These are phyloP conservation scores for Diaporthe citrichinensis DNA, from an alignment of 2,329 filamentous ascomycete genomes.

Conservation along the genomic window DNA sequence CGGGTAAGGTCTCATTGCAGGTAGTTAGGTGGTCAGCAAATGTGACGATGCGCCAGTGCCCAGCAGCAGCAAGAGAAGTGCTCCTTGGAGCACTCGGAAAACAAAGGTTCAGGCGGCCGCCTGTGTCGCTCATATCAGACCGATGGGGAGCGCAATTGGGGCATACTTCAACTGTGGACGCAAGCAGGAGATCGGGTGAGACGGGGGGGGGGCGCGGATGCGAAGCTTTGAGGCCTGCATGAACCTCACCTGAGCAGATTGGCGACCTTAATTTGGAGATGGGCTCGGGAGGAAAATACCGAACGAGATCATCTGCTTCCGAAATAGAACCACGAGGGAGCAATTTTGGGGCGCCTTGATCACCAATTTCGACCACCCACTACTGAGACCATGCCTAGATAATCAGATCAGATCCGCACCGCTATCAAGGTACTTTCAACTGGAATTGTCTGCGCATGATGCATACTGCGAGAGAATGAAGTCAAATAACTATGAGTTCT, in stretches of 20 bases:
- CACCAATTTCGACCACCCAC: neutral
- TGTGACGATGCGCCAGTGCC: neutral
- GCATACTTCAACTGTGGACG: neutral
- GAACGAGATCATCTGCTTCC: neutral
- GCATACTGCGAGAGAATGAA: too few relatives aligned
- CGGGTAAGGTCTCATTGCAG: neutral
- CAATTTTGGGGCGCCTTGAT: neutral
- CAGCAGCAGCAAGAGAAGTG: neutral
- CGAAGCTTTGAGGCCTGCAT: neutral
- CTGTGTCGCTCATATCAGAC: neutral
- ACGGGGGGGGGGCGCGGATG: too few relatives aligned
- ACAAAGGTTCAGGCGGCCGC: neutral
- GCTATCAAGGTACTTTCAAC: too few relatives aligned
- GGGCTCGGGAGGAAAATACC: neutral
- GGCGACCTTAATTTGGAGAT: neutral
- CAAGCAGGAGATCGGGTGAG: too few relatives aligned
- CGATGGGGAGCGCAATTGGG: neutral
- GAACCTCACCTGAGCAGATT: neutral
- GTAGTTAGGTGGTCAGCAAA: neutral
- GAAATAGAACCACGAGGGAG: neutral
- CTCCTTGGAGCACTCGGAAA: neutral
- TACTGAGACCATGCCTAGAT: neutral
- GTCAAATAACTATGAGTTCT: too few relatives aligned
- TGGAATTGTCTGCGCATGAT: too few relatives aligned
- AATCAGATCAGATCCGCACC: neutral